phyloP scores from a whole-genome alignment of 2,329 filamentous ascomycete genomes.

The Cordyceps tenuipes region DNA sequence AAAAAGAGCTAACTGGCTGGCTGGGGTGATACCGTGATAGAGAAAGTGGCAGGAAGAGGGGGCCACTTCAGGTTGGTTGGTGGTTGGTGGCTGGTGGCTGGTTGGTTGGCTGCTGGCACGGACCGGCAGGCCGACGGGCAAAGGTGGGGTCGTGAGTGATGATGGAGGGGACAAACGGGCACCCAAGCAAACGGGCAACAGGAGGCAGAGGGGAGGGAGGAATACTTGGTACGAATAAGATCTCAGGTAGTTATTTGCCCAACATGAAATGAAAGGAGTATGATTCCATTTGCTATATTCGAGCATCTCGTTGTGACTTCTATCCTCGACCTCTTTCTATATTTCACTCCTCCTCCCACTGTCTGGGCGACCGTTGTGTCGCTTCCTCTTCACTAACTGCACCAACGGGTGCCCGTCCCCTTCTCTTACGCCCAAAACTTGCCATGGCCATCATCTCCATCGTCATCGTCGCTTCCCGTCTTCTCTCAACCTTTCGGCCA shows the following conservation, averaged over 20 bases:
- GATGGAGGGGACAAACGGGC: neutral
- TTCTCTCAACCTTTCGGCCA: neutral
- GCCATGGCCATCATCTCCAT: neutral
- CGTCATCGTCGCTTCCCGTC: neutral
- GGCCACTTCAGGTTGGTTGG: neutral
- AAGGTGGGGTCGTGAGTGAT: neutral
- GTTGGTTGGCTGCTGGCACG: slow-evolving; percentile 3
- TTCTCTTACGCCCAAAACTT: neutral
- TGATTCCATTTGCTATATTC: no score
- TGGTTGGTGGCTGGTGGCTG: neutral
- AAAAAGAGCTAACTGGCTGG: neutral
- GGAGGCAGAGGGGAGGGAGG: neutral
- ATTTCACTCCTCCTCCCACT: no score
- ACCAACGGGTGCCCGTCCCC: no score
- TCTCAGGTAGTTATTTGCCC: neutral
- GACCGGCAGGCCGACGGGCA: neutral
- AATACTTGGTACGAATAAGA: neutral
- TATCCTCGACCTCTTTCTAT: no score
- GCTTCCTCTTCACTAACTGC: no score
- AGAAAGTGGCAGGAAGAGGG: neutral
- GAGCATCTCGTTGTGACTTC: no score
- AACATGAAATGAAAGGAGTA: neutral
- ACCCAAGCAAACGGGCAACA: neutral
- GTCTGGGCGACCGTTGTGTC: no score
- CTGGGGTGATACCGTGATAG: neutral